These are phyloP conservation scores for Lactifluus volemus DNA, from an alignment of 768 basidiomycete species.

Conservation along the genomic window DNA sequence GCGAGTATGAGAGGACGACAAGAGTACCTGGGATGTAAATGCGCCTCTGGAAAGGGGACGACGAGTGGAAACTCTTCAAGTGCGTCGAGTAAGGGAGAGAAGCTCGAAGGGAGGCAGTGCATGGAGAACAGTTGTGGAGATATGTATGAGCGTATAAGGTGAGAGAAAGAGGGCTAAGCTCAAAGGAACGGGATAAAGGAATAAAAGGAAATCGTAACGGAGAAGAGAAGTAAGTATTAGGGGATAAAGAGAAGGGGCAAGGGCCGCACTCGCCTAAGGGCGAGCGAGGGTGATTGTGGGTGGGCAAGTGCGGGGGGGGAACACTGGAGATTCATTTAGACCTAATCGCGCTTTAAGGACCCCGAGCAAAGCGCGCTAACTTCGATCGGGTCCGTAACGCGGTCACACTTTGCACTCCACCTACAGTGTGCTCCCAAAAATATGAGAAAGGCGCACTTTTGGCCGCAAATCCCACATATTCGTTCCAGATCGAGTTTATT, in stretches of 20 bases:
- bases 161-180: conserved; percentile 12
- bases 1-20: neutral
- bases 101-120: neutral
- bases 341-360: conserved; percentile 2
- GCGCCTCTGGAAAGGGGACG: conserved; percentile 15
- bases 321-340: neutral
- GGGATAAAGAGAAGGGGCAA: conserved; percentile 12
- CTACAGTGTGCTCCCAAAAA: neutral
- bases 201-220: conserved; percentile 14
- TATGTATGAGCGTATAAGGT: neutral
- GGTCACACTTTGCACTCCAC: conserved; percentile 7
- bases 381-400: conserved; percentile 1
- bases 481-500: neutral
- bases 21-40: conserved; percentile 7
- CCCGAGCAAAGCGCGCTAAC: neutral
- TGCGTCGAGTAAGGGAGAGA: conserved; percentile 11
- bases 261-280: conserved; percentile 12
- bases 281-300: conserved; percentile 10
- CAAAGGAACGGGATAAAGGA: conserved; percentile 13
- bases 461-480: conserved; percentile 1
- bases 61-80: conserved; percentile 18
- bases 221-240: conserved; percentile 15
- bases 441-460: conserved; percentile 1
- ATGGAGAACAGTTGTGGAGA: neutral
- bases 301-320: neutral